Evolutionary conservation across 768 basidiomycete genomes (phyloP), one percentile per base, ranked within the genome.

Genomic region (Tricholoma hemisulphureum): DNA sequence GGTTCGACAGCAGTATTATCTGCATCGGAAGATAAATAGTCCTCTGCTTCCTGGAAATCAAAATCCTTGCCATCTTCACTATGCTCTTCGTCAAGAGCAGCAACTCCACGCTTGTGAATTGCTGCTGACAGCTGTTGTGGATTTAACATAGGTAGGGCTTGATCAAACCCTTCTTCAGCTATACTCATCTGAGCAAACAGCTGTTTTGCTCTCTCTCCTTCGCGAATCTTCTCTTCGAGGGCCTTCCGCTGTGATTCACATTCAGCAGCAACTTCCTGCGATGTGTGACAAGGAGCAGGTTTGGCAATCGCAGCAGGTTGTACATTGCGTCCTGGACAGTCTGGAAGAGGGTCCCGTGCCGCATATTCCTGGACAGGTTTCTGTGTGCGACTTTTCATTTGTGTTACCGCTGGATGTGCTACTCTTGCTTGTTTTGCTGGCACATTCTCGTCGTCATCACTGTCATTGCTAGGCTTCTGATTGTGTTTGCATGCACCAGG

Each of bases 301-400:
- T 31, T 31, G 29, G 35, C 16, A 10, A 34, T n/a, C 48, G 31
- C 16, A 21, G 53, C 26, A 53, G 62, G 48, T 31, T 63, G 39
- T 20, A 53, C 46, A 35, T 63, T 63, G 29, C 48, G 56, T 20
- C 59, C 59, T 37, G 49, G 31, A 18, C 62, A 55, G 39, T 23
- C 54, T 18, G 62, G 62, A 31, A 63, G 62, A 28, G 26, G 59
- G 45, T 54, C 52, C 3, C 62, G 46, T n/a, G 56, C 23, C 11
- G 31, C 18, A 26, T 21, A 29, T 31, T 13, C 16, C 31, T 52
- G 51, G 21, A n/a, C 23, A 14, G 24, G 11, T 31, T 18, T 31
- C 23, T 29, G 16, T 28, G 51, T 13, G 31, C 7, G 23, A 29
- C 52, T 21, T 29, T 52, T 52, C 18, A 29, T 18, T 31, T 31